Evolutionary conservation across 2,329 filamentous ascomycete genomes (phyloP).

Genomic region (Pseudocercospora pini-densiflorae): DNA sequence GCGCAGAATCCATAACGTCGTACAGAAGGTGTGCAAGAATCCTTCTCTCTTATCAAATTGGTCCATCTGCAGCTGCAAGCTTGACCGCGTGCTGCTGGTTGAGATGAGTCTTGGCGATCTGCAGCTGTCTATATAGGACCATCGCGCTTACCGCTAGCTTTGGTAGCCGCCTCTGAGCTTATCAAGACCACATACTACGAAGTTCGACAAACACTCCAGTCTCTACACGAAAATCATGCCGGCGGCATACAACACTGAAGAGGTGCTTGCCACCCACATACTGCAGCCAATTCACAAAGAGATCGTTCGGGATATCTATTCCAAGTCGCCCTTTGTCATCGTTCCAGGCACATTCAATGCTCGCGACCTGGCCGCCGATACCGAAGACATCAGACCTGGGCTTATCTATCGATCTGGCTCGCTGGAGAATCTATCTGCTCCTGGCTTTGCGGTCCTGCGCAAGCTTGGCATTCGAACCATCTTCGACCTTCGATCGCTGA

Average conservation of each 20-base stretch:
- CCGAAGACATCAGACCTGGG: not conserved
- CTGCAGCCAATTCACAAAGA: slow-evolving; percentile 1
- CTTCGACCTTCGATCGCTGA: slow-evolving; percentile 9
- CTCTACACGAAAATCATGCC: not conserved
- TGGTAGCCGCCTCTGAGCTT: not conserved
- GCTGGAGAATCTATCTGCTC: not conserved
- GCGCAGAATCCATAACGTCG: not conserved
- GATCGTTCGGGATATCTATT: slow-evolving; percentile 11
- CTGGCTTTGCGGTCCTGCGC: slow-evolving; percentile 8
- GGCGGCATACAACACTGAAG: slow-evolving; percentile 7
- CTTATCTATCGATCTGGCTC: slow-evolving; percentile 8
- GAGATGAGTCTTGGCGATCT: not conserved
- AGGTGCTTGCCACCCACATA: slow-evolving; percentile 8
- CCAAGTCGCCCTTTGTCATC: slow-evolving; percentile 8
- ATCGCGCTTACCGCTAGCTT: slow-evolving; percentile 1
- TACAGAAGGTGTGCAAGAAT: not conserved
- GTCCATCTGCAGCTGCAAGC: not conserved
- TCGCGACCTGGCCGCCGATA: slow-evolving; percentile 4
- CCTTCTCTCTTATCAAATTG: not conserved
- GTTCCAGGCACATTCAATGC: slow-evolving; percentile 17
- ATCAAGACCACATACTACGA: slow-evolving; percentile 2
- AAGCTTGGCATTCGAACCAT: slow-evolving; percentile 11
- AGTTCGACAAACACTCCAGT: not conserved
- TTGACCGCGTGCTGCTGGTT: not conserved
- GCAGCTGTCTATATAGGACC: not conserved